phyloP scores from a whole-genome alignment of 2,329 filamentous ascomycete genomes.

The Arthrocladium fulminans region DNA sequence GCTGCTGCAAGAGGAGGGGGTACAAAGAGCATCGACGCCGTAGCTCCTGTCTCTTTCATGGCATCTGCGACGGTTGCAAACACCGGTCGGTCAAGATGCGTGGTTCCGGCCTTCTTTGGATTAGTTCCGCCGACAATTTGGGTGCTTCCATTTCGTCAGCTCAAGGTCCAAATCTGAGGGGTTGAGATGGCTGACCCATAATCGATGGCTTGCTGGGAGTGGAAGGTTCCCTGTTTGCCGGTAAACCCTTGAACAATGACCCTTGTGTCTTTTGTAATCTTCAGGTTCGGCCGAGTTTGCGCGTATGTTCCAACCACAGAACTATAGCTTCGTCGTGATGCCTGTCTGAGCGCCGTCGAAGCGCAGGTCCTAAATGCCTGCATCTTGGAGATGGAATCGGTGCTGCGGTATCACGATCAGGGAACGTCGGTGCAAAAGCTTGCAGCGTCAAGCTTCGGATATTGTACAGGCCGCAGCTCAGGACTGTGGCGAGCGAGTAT shows the following conservation, averaged over 20 bases:
- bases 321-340: constrained; percentile 65
- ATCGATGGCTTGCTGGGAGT: constrained; percentile 76
- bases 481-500: background rate
- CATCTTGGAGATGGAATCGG: constrained; percentile 49
- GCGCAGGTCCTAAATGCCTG: constrained; percentile 72
- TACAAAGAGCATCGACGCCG: constrained; percentile 56
- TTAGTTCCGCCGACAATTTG: constrained; percentile 97
- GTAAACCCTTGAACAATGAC: constrained; percentile 97
- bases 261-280: constrained; percentile 87
- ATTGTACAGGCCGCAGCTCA: background rate
- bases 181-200: constrained; percentile 59
- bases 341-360: constrained; percentile 58
- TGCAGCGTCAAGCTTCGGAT: background rate
- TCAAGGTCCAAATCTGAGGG: constrained; percentile 4
- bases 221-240: constrained; percentile 85
- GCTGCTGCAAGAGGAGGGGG: constrained; percentile 75
- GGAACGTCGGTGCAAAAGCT: background rate
- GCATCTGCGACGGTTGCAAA: constrained; percentile 84
- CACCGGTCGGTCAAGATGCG: constrained; percentile 84
- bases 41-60: constrained; percentile 81
- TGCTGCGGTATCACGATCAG: background rate
- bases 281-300: constrained; percentile 68
- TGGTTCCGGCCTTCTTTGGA: constrained; percentile 91
- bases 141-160: constrained; percentile 56
- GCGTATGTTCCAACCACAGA: constrained; percentile 61